phyloP scores from a whole-genome alignment of 805 yeast species.

The Lachancea meyersii region DNA sequence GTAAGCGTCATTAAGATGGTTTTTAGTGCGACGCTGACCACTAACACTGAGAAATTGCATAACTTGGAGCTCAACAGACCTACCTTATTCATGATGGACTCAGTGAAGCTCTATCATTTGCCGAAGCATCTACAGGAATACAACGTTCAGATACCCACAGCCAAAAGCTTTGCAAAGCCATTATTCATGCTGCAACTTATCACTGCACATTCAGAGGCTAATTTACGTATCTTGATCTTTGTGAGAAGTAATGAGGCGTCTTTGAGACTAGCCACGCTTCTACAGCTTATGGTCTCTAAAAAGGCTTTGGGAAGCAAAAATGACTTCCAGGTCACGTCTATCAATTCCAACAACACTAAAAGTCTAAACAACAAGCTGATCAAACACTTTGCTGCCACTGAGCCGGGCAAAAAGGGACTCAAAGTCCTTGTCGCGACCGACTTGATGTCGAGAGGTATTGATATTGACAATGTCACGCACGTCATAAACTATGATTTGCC shows the following conservation, averaged over 20 bases:
- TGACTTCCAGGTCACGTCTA: slow-evolving; percentile 35
- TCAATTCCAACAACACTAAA: slow-evolving; percentile 54
- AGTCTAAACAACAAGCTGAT: slow-evolving; percentile 51
- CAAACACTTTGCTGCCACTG: slow-evolving; percentile 49
- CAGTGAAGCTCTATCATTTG: slow-evolving; percentile 54
- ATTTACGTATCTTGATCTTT: slow-evolving; percentile 21
- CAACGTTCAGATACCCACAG: slow-evolving; percentile 34
- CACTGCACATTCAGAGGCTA: slow-evolving; percentile 19
- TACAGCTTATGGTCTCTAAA: slow-evolving; percentile 17
- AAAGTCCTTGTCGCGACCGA: slow-evolving; percentile 70
- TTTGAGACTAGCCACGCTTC: slow-evolving; percentile 63
- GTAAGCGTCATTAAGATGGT: slow-evolving; percentile 56
- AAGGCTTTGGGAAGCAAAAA: neutral
- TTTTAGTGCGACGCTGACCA: slow-evolving; percentile 89
- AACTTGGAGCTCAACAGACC: slow-evolving; percentile 65
- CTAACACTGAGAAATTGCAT: slow-evolving; percentile 83
- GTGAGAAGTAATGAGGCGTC: slow-evolving; percentile 66
- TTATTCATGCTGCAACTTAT: slow-evolving; percentile 58
- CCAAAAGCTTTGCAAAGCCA: slow-evolving; percentile 57
- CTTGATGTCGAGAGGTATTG: slow-evolving; percentile 93
- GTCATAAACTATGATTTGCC: slow-evolving; percentile 93
- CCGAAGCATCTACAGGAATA: slow-evolving; percentile 49
- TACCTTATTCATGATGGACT: slow-evolving; percentile 61
- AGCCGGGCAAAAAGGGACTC: slow-evolving; percentile 22
- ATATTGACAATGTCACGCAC: slow-evolving; percentile 58